Evolutionary conservation across 176 grass and related monocot genomes (phyloP).

Genomic region (Zoysia japonica): DNA sequence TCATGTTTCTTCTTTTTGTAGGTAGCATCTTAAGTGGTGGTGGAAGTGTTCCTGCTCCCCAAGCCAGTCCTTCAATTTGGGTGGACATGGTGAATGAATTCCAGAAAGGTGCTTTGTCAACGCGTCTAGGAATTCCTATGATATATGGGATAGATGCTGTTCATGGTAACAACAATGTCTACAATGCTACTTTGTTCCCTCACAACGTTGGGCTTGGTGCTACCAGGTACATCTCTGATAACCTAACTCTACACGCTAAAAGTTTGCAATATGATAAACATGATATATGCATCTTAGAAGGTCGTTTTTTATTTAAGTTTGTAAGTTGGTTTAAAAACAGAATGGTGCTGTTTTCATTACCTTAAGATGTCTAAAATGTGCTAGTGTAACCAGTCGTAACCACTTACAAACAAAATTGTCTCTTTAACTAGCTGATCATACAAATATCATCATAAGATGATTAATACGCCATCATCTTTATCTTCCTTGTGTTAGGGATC

Average conservation of each 20-base stretch:
- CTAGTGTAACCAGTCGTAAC: neutral
- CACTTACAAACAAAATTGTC: conserved; percentile 12
- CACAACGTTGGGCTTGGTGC: conserved; percentile 97
- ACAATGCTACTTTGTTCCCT: conserved; percentile 93
- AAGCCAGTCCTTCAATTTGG: conserved; percentile 79
- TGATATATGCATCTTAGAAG: conserved; percentile 10
- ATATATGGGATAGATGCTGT: conserved; percentile 99
- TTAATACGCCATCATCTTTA: conserved; percentile 4
- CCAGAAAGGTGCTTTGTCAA: conserved; percentile 85
- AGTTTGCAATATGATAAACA: conserved; percentile 9
- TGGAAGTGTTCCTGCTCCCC: conserved; percentile 86
- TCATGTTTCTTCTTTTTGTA: conserved; percentile 30
- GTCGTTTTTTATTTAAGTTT: conserved; percentile 7
- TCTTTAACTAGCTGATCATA: conserved; percentile 4
- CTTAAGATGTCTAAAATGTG: neutral
- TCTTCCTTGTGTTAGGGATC: conserved; percentile 68
- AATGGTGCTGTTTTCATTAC: neutral
- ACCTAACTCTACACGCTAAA: neutral
- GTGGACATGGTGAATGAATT: conserved; percentile 96
- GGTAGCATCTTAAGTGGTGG: conserved; percentile 96
- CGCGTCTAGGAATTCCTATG: conserved; percentile 87
- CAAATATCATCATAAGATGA: conserved; percentile 14
- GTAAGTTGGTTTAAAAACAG: neutral
- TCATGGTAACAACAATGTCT: conserved; percentile 98
- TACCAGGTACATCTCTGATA: conserved; percentile 69